Conservation (phyloP, 345 rosid species). For the Bruguiera parviflora region DNA sequence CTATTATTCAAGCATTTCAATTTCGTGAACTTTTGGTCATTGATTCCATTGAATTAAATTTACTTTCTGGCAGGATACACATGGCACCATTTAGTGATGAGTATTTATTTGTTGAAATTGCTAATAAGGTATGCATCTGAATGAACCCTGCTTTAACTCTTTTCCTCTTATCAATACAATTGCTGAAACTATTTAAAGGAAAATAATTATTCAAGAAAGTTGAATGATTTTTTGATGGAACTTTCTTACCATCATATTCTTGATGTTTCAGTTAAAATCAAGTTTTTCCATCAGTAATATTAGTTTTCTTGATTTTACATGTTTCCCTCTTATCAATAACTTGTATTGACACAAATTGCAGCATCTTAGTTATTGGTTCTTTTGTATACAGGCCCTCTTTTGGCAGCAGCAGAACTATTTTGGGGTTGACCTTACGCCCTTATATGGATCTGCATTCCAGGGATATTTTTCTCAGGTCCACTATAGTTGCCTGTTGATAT, state of each 20-base stretch:
- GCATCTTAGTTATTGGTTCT: background rate
- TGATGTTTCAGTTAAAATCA: background rate
- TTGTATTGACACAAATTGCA: background rate
- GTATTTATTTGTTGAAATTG: constrained; percentile 90
- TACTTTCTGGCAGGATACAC: constrained; percentile 70
- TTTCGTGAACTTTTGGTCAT: constrained; percentile 6
- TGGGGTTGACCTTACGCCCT: constrained; percentile 86
- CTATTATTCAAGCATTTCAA: background rate
- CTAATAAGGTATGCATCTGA: constrained; percentile 73
- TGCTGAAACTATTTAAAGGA: background rate
- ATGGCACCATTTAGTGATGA: constrained; percentile 99
- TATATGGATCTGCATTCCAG: constrained; percentile 76
- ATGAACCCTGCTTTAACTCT: constrained; percentile 1
- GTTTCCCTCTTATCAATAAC: background rate
- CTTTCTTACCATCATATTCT: background rate
- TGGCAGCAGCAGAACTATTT: constrained; percentile 96
- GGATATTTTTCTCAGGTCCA: constrained; percentile 96
- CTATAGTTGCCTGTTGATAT: background rate
- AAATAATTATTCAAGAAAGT: background rate
- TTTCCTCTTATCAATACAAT: constrained; percentile 1
- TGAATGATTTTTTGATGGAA: background rate
- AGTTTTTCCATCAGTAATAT: background rate
- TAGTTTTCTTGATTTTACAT: background rate
- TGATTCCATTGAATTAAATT: constrained; percentile 14
- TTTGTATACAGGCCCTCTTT: constrained; percentile 67